A percentile compares a stretch with the other conserved stretches of the same genome.
These are phyloP conservation scores for Microstegium vimineum DNA, from an alignment of 176 grass and related monocot genomes.

Conservation along the genomic window DNA sequence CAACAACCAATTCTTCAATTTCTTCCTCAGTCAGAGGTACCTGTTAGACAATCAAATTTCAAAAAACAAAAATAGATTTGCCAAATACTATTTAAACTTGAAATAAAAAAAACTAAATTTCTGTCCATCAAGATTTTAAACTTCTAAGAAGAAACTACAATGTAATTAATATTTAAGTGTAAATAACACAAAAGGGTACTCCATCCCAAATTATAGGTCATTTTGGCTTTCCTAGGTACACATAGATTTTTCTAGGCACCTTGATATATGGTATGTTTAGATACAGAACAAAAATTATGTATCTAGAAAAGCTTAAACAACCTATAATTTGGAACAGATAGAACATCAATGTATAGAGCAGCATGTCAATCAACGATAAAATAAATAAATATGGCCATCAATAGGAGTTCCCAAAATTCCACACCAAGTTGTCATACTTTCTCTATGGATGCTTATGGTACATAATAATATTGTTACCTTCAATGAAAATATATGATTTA, in stretches of 20 bases:
- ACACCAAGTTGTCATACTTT: constrained; percentile 10
- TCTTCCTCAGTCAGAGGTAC: constrained; percentile 71
- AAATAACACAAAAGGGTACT: constrained; percentile 3
- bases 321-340: neutral
- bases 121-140: constrained; percentile 7
- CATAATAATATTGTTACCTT: neutral
- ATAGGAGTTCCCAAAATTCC: constrained; percentile 1
- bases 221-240: neutral
- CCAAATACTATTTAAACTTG: neutral
- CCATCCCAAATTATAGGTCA: neutral
- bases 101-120: neutral
- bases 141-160: neutral
- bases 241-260: neutral
- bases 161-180: neutral
- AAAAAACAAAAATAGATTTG: neutral
- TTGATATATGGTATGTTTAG: neutral
- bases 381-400: neutral
- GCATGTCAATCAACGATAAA: neutral
- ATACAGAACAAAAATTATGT: neutral
- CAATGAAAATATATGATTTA: constrained; percentile 14
- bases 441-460: neutral
- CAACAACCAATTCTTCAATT: constrained; percentile 66
- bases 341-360: neutral
- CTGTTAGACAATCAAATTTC: constrained; percentile 53
- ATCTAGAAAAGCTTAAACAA: neutral